Conservation (phyloP, 441 rosid genomes). For the Gossypium davidsonii region DNA sequence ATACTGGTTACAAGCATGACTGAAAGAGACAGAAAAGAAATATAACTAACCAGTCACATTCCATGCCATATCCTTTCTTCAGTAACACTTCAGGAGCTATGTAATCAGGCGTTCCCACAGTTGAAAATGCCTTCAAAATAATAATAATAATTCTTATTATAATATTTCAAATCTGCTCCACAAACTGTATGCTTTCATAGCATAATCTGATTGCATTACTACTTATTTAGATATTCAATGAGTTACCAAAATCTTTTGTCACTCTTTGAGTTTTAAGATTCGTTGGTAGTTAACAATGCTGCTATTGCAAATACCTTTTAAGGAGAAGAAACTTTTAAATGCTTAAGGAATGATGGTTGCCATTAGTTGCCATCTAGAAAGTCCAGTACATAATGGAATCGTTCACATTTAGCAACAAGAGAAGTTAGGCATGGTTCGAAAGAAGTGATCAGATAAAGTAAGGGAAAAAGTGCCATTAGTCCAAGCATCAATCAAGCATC, state of each 20-base stretch:
- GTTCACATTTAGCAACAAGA: background rate
- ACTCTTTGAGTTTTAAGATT: background rate
- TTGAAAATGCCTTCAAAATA: constrained; percentile 73
- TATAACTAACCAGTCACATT: constrained; percentile 86
- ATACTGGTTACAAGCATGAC: constrained; percentile 4
- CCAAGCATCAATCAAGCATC: background rate
- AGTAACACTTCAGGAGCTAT: constrained; percentile 95
- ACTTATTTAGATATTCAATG: background rate
- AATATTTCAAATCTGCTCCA: background rate
- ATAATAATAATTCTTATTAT: too few relatives aligned
- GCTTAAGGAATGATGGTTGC: too few relatives aligned
- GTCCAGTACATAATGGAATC: too few relatives aligned
- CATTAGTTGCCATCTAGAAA: too few relatives aligned
- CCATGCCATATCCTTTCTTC: constrained; percentile 99
- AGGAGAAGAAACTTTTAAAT: background rate
- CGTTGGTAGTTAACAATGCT: background rate
- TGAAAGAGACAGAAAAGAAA: constrained; percentile 5
- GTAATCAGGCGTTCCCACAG: constrained; percentile 98
- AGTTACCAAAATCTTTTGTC: constrained; percentile 3
- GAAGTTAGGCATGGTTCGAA: background rate
- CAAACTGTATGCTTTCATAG: constrained; percentile 4
- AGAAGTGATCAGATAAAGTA: background rate
- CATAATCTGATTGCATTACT: constrained; percentile 6
- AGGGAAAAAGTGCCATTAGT: background rate
- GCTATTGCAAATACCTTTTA: background rate